Evolutionary conservation across 108 stramenopile genomes (phyloP), one percentile per base, ranked within the genome.

Genomic region (Cyclotella distinguenda): DNA sequence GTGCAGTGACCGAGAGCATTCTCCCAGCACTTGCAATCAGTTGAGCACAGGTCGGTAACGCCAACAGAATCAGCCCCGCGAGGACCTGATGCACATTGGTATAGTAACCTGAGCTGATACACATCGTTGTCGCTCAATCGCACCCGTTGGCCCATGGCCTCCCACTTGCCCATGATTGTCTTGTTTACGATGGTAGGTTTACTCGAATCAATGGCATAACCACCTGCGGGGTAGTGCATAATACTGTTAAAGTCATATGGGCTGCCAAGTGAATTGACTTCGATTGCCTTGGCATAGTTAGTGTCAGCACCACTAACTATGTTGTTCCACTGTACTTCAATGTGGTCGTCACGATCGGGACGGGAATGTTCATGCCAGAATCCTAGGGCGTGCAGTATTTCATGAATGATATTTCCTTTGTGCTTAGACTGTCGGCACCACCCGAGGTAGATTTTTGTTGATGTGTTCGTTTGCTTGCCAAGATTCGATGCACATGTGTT

Each of bases 301-400:
- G 21, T 45, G 26, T 62, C 61, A 10, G 39, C 42, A 10, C 48
- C 66, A 1, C 25, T 13, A 13, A 11, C n/a, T 8, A 84, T 48
- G 31, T 81, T 81, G 46, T 60, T 64, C 19, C 28, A 59, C 6
- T 62, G 32, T 18, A 80, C 57, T 9, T 15, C 47, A 23, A 84
- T 60, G 55, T 78, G 49, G 11, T 74, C 64, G 45, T 84, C 78
- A n/a, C 82, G 64, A 64, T 84, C 82, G 2, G 79, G 69, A 0
- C 82, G 40, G 11, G 55, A 56, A 18, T 84, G 82, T 60, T 80
- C 82, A 31, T 84, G 82, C 76, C 72, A 81, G 45, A 81, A 84
- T n/a, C 82, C 82, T 13, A 84, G 25, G 2, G 79, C 62, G 56
- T 84, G 82, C 21, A 84, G 40, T 33, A 74, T 57, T 27, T 81